phyloP scores from a whole-genome alignment of 2,329 filamentous ascomycete genomes.

The Penicillium sp. region DNA sequence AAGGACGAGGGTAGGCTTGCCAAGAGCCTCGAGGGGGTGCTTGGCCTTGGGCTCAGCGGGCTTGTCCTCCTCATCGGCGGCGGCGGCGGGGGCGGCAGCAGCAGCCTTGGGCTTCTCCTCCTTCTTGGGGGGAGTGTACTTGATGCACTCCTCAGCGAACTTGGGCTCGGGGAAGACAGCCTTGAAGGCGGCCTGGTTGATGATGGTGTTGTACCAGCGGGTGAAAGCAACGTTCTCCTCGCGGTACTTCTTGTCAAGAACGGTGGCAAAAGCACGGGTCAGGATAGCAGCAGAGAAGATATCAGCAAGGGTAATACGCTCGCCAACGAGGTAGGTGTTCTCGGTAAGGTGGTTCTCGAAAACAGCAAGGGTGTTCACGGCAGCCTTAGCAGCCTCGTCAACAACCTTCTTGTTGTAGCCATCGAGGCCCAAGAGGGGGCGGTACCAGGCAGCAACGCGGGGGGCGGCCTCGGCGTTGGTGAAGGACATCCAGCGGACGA shows the following conservation, averaged over 20 bases:
- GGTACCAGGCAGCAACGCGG: slow-evolving; percentile 75
- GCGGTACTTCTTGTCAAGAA: slow-evolving; percentile 92
- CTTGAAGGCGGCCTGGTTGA: slow-evolving; percentile 89
- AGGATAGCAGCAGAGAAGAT: slow-evolving; percentile 78
- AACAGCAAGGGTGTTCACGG: slow-evolving; percentile 66
- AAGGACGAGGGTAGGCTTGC: slow-evolving; percentile 74
- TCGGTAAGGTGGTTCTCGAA: slow-evolving; percentile 84
- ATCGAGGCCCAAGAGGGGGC: slow-evolving; percentile 75
- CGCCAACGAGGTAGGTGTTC: slow-evolving; percentile 96
- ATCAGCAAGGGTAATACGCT: slow-evolving; percentile 96
- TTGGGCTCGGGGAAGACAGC: slow-evolving; percentile 72
- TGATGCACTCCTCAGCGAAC: slow-evolving; percentile 77
- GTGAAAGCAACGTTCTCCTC: slow-evolving; percentile 77
- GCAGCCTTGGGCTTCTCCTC: slow-evolving; percentile 60
- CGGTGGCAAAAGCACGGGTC: slow-evolving; percentile 84
- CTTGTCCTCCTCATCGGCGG: slow-evolving; percentile 47
- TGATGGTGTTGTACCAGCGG: slow-evolving; percentile 93
- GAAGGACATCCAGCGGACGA: slow-evolving; percentile 97
- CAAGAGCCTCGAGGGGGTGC: slow-evolving; percentile 87
- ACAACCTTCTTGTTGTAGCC: slow-evolving; percentile 98
- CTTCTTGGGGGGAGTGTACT: slow-evolving; percentile 73
- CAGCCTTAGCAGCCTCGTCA: slow-evolving; percentile 71
- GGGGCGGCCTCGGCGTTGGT: slow-evolving; percentile 85
- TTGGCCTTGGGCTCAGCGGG: slow-evolving; percentile 81
- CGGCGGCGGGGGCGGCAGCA: slow-evolving; percentile 49